These are phyloP conservation scores for Rosa persica DNA, from an alignment of 306 rosid genomes.

Conservation along the genomic window DNA sequence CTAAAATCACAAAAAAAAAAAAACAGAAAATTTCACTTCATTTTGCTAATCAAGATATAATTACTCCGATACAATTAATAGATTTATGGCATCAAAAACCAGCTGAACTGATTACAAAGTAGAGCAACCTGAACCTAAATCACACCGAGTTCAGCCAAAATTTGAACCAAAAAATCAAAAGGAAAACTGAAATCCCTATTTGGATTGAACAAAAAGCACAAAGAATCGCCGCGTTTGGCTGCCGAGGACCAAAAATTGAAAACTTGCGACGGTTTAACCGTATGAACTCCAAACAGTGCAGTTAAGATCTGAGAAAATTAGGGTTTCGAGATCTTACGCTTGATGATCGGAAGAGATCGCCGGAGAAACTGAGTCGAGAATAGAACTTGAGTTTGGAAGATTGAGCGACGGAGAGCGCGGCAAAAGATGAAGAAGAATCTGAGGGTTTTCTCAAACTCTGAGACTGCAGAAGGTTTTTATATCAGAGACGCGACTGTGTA, in stretches of 20 bases:
- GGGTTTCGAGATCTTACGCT: background rate
- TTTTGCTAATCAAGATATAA: background rate
- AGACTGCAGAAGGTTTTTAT: background rate
- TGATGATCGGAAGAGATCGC: background rate
- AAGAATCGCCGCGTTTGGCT: background rate
- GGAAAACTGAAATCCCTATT: background rate
- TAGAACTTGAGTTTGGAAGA: background rate
- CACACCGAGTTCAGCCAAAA: background rate
- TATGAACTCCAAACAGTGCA: background rate
- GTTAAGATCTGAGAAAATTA: background rate
- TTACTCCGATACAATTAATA: background rate
- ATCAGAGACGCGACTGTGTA: background rate
- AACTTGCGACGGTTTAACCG: background rate
- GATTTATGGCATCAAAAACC: background rate
- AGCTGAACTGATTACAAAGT: too few relatives aligned
- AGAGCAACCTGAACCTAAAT: background rate
- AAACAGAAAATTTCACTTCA: background rate
- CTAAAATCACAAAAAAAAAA: background rate
- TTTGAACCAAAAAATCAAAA: background rate
- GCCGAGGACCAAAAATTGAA: background rate
- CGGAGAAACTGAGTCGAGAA: background rate
- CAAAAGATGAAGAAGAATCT: background rate
- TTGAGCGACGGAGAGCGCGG: background rate
- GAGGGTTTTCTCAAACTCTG: background rate
- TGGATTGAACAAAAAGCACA: background rate